Evolutionary conservation across 257 asterid genomes (phyloP).

Genomic region (Capsicum pubescens): DNA sequence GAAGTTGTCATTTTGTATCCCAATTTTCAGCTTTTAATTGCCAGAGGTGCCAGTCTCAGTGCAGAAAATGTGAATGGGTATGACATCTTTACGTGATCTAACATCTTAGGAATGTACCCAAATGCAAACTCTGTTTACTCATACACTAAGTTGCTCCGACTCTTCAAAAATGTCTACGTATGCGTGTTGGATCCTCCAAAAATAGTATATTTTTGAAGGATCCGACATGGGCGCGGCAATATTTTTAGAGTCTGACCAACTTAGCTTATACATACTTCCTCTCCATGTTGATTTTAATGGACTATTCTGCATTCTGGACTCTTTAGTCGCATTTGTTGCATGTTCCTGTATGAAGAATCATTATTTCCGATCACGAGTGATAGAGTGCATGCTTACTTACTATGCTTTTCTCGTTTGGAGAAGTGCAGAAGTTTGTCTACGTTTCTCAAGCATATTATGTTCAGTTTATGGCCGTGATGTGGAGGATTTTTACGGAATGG

Average conservation of each 20-base stretch:
- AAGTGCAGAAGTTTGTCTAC: no score
- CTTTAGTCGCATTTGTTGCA: background rate
- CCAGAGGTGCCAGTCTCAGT: slow-evolving; percentile 71
- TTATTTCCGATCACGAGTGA: background rate
- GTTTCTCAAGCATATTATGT: no score
- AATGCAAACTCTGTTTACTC: background rate
- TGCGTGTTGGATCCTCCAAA: no score
- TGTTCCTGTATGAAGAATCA: background rate
- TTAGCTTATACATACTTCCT: background rate
- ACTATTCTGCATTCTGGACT: background rate
- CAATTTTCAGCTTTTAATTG: slow-evolving; percentile 69
- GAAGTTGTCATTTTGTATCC: background rate
- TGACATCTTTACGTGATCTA: slow-evolving; percentile 31
- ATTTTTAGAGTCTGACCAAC: no score
- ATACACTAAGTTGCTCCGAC: no score
- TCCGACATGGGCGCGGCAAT: no score
- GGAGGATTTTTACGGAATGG: no score
- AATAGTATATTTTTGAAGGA: no score
- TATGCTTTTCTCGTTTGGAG: no score
- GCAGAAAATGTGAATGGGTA: slow-evolving; percentile 76
- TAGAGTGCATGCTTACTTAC: background rate
- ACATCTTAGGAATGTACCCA: background rate
- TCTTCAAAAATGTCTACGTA: no score
- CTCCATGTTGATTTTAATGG: background rate
- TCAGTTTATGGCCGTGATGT: no score